Conservation (phyloP, 495 filamentous ascomycete genomes). For the Xylaria palmicola region DNA sequence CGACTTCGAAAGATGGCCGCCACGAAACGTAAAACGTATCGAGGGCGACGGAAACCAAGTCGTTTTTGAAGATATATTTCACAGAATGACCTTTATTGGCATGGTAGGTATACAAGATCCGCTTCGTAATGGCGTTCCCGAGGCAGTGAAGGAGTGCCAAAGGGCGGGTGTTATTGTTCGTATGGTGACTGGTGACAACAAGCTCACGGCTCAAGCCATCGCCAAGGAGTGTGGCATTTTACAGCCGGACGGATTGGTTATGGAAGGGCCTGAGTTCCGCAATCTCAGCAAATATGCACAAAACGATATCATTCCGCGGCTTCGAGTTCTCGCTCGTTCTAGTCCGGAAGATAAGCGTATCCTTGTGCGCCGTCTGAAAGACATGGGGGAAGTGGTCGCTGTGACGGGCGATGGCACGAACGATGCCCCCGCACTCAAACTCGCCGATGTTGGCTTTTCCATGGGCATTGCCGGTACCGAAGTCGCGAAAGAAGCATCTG, state of each 20-base stretch:
- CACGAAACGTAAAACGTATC: constrained; percentile 57
- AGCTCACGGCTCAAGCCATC: constrained; percentile 78
- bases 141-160: constrained; percentile 72
- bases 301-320: constrained; percentile 67
- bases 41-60: constrained; percentile 71
- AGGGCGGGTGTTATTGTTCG: constrained; percentile 78
- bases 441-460: constrained; percentile 86
- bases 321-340: constrained; percentile 83
- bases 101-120: constrained; percentile 89
- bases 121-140: constrained; percentile 73
- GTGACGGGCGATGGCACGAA: constrained; percentile 91
- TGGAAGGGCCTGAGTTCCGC: constrained; percentile 85
- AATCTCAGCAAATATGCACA: constrained; percentile 69
- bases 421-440: constrained; percentile 81
- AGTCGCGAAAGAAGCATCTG: constrained; percentile 91
- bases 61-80: constrained; percentile 74
- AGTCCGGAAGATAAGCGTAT: constrained; percentile 87
- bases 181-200: constrained; percentile 91
- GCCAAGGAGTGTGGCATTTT: constrained; percentile 82
- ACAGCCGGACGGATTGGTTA: constrained; percentile 66
- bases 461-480: constrained; percentile 92
- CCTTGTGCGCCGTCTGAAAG: constrained; percentile 70
- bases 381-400: constrained; percentile 75
- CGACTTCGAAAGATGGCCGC: constrained; percentile 89
- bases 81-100: constrained; percentile 69